Evolutionary conservation across 2,329 filamentous ascomycete species (phyloP).

Genomic region (Anthostomella pinea): DNA sequence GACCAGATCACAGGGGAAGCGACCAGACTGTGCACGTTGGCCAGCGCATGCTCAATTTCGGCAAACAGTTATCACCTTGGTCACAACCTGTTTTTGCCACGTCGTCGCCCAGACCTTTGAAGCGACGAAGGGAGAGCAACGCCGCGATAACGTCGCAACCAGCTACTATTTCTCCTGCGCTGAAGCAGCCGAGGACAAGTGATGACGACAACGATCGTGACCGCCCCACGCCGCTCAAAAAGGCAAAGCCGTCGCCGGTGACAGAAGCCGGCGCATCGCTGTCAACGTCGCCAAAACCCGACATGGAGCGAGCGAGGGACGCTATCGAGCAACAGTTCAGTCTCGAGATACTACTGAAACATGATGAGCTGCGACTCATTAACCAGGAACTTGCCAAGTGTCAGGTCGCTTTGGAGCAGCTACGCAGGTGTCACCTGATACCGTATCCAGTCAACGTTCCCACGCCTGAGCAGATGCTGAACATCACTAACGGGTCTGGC

Average conservation of each 20-base stretch:
- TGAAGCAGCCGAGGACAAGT: constrained; percentile 44
- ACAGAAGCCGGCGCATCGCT: constrained; percentile 12
- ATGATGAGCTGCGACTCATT: constrained; percentile 89
- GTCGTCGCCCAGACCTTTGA: constrained; percentile 27
- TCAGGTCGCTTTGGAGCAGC: constrained; percentile 87
- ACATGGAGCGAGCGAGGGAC: constrained; percentile 60
- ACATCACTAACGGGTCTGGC: constrained; percentile 73
- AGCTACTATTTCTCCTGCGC: constrained; percentile 25
- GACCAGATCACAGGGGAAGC: constrained; percentile 55
- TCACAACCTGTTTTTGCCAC: constrained; percentile 23
- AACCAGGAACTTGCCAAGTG: constrained; percentile 96
- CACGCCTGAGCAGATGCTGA: constrained; percentile 63
- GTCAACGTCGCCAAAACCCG: constrained; percentile 16
- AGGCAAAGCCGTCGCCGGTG: constrained; percentile 23
- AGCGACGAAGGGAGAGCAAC: constrained; percentile 32
- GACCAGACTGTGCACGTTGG: constrained; percentile 47
- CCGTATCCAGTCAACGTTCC: constrained; percentile 76
- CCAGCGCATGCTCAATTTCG: constrained; percentile 38
- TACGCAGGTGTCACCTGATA: constrained; percentile 87
- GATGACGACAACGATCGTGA: constrained; percentile 27
- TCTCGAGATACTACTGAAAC: constrained; percentile 88
- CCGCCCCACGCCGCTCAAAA: constrained; percentile 30
- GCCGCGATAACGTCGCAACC: constrained; percentile 31
- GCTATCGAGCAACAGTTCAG: constrained; percentile 83
- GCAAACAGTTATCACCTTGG: constrained; percentile 33